A percentile compares a stretch with the other conserved stretches of the same genome.
Conservation (phyloP, 805 yeast species). For the Candida qinlingensis region DNA sequence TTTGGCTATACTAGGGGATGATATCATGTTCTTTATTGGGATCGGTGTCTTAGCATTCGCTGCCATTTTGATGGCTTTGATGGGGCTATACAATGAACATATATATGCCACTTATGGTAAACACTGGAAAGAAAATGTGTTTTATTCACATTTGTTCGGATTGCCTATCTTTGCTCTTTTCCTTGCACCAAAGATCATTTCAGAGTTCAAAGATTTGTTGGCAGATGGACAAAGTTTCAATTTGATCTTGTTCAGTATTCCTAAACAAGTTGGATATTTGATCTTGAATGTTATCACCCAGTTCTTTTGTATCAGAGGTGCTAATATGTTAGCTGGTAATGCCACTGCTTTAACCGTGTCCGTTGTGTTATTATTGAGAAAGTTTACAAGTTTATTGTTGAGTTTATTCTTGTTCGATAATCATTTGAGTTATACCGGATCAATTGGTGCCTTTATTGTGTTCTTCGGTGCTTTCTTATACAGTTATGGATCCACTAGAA, state of each 20-base stretch:
- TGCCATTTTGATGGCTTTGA: conserved; percentile 44
- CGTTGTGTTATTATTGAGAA: conserved; percentile 53
- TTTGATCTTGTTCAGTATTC: conserved; percentile 17
- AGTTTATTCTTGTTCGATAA: conserved; percentile 50
- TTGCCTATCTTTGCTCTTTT: conserved; percentile 44
- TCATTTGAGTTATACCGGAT: conserved; percentile 31
- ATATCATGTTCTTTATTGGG: conserved; percentile 21
- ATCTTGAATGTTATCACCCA: conserved; percentile 47
- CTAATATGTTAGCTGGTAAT: conserved; percentile 51
- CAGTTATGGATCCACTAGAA: conserved; percentile 20
- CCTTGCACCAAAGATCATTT: conserved; percentile 26
- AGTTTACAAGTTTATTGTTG: conserved; percentile 51
- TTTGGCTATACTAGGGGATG: conserved; percentile 4
- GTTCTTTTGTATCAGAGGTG: conserved; percentile 60
- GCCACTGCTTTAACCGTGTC: conserved; percentile 57
- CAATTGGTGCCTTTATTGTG: conserved; percentile 46
- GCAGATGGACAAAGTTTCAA: conserved; percentile 12
- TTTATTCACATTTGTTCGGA: conserved; percentile 53
- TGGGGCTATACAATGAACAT: conserved; percentile 52
- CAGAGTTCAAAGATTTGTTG: conserved; percentile 26
- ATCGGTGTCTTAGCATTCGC: conserved; percentile 38
- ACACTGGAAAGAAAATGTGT: conserved; percentile 60
- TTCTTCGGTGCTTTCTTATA: conserved; percentile 51
- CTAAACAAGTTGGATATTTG: conserved; percentile 27
- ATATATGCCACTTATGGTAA: conserved; percentile 44